These are phyloP conservation scores for Haplosporangium sp. DNA, from an alignment of 371 early-diverging fungal genomes.

Conservation along the genomic window DNA sequence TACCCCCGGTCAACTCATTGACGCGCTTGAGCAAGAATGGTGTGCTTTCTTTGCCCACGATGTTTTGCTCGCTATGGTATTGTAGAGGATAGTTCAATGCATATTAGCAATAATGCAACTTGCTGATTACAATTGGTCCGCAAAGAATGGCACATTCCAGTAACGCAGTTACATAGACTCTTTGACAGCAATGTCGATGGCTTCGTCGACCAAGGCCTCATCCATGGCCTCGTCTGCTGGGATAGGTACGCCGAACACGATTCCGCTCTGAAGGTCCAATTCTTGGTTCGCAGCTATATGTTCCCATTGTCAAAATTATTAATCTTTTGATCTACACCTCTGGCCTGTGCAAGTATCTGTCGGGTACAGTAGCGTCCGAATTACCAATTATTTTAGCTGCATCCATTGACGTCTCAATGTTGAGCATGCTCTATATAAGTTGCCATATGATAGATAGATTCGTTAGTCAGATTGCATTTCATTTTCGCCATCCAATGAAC, in stretches of 20 bases:
- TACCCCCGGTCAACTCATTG: slow-evolving; percentile 81
- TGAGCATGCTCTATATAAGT: slow-evolving; percentile 68
- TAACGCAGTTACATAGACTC: slow-evolving; percentile 67
- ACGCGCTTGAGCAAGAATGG: slow-evolving; percentile 90
- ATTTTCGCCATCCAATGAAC: neutral
- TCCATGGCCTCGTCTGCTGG: slow-evolving; percentile 76
- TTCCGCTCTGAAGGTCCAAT: slow-evolving; percentile 78
- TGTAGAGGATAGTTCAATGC: neutral
- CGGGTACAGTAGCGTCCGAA: no score
- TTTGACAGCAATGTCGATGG: slow-evolving; percentile 75
- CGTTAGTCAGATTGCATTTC: neutral
- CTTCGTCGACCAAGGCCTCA: slow-evolving; percentile 70
- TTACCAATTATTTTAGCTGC: slow-evolving; percentile 77
- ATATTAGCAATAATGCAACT: neutral
- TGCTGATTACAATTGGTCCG: neutral
- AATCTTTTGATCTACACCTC: neutral
- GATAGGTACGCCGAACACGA: slow-evolving; percentile 92
- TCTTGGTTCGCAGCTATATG: slow-evolving; percentile 72
- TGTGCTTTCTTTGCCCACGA: slow-evolving; percentile 89
- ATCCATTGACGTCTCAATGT: slow-evolving; percentile 65
- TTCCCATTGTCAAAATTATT: neutral
- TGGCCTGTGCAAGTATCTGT: no score
- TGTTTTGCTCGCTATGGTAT: slow-evolving; percentile 57
- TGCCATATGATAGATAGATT: neutral
- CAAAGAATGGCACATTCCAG: neutral